Percentiles rank a stretch among this genome's conserved stretches.
Evolutionary conservation across 2,329 filamentous ascomycete genomes (phyloP).

Genomic region (Xylariaceae sp.): DNA sequence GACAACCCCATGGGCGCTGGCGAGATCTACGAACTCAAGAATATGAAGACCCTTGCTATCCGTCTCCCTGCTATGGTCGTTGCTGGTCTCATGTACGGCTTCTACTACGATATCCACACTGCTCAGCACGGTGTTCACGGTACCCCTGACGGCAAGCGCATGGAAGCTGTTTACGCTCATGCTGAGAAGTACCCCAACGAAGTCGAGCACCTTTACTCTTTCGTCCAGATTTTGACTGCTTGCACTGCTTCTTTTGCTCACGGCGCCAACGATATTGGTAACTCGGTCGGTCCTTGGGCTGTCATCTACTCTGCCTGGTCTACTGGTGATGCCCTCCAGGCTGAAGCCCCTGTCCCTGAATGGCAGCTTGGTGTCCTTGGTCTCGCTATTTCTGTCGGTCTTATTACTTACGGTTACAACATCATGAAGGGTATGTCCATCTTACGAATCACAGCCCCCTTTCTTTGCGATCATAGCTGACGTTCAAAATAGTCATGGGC

Average conservation of each 20-base stretch:
- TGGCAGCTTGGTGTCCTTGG: conserved; percentile 73
- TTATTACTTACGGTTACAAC: conserved; percentile 74
- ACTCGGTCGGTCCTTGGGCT: conserved; percentile 65
- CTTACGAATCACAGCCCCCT: not conserved
- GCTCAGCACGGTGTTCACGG: conserved; percentile 65
- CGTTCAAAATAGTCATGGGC: conserved; percentile 51
- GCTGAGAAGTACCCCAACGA: conserved; percentile 65
- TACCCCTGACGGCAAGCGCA: conserved; percentile 67
- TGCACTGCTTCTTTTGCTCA: conserved; percentile 70
- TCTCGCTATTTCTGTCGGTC: conserved; percentile 57
- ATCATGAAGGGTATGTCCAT: conserved; percentile 65
- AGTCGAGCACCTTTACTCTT: conserved; percentile 64
- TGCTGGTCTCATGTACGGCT: conserved; percentile 62
- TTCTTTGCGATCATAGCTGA: conserved; percentile 19
- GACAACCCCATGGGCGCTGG: conserved; percentile 69
- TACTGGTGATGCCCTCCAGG: conserved; percentile 53
- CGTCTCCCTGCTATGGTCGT: conserved; percentile 65
- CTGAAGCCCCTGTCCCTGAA: conserved; percentile 62
- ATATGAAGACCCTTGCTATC: conserved; percentile 58
- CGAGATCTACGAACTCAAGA: conserved; percentile 67
- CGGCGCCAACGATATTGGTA: conserved; percentile 72
- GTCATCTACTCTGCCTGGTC: conserved; percentile 64
- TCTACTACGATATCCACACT: conserved; percentile 77
- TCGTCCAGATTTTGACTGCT: conserved; percentile 61
- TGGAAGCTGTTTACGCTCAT: conserved; percentile 60